These are phyloP conservation scores for Aspergillus felis DNA, from an alignment of 2,329 filamentous ascomycete genomes.

Conservation along the genomic window DNA sequence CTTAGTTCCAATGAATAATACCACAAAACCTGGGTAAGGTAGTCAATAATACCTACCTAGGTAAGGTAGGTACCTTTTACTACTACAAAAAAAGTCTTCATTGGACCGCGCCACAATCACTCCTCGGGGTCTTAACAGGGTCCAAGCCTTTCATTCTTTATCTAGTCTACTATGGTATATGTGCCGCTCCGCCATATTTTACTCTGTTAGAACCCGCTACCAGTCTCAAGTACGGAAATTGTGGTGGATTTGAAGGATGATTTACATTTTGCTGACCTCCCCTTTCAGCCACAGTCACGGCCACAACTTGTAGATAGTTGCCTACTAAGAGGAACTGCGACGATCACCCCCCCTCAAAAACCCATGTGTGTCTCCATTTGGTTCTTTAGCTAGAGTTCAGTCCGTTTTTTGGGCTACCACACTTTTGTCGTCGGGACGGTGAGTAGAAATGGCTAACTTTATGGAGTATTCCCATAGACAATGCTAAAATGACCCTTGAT, in stretches of 20 bases:
- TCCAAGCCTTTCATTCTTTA: not conserved
- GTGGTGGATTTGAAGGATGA: not conserved
- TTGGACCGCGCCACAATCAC: not conserved
- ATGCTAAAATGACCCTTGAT: not conserved
- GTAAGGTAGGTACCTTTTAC: too few relatives aligned
- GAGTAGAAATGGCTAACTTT: not conserved
- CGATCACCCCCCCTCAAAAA: not conserved
- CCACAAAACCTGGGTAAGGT: too few relatives aligned
- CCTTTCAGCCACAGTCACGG: not conserved
- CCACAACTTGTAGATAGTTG: not conserved
- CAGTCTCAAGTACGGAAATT: not conserved
- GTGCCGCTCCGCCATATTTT: not conserved
- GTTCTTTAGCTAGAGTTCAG: not conserved
- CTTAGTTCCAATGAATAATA: not conserved
- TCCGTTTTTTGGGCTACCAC: not conserved
- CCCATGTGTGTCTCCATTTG: not conserved
- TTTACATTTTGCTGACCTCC: not conserved
- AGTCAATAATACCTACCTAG: not conserved
- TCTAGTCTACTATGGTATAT: not conserved
- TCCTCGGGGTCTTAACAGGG: not conserved
- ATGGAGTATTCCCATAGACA: not conserved
- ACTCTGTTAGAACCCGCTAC: not conserved
- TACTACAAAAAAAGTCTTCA: not conserved
- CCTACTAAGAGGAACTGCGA: not conserved
- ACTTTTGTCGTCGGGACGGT: not conserved